Evolutionary conservation across 1,284 basidiomycete species (phyloP).

Genomic region (Neolentinus lepideus): DNA sequence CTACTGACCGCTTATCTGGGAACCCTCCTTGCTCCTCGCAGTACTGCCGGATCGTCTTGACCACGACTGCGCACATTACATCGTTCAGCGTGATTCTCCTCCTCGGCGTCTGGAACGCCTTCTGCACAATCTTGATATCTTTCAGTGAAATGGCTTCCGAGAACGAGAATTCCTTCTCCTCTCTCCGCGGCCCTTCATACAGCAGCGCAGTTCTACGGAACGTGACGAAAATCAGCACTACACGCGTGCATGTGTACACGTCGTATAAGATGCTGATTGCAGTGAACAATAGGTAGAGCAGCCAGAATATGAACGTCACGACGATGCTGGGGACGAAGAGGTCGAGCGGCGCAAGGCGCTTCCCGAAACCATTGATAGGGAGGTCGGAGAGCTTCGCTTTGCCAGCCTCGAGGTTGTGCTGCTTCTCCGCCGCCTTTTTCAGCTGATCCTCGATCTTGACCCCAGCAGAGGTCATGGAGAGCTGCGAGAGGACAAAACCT

Average conservation of each 20-base stretch:
- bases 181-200: conserved; percentile 16
- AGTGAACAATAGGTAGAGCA: conserved; percentile 7
- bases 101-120: conserved; percentile 18
- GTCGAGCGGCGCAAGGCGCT: background rate
- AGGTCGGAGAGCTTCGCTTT: conserved; percentile 4
- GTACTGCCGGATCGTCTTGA: conserved; percentile 18
- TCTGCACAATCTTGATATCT: conserved; percentile 22
- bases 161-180: conserved; percentile 18
- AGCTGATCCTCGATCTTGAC: conserved; percentile 1
- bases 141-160: conserved; percentile 18
- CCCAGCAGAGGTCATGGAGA: conserved; percentile 18
- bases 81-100: conserved; percentile 22
- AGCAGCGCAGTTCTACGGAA: conserved; percentile 17
- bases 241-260: conserved; percentile 15
- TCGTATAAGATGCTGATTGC: conserved; percentile 17
- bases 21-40: conserved; percentile 9
- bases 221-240: conserved; percentile 15
- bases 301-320: conserved; percentile 18
- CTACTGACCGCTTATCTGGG: conserved; percentile 7
- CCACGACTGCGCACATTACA: conserved; percentile 22
- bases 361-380: background rate
- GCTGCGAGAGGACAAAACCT: conserved; percentile 23
- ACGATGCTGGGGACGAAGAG: conserved; percentile 8
- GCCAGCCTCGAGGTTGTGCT: conserved; percentile 8
- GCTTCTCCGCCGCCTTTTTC: background rate